These are phyloP conservation scores for Cladosporium sp. DNA, from an alignment of 2,329 filamentous ascomycete species.

Conservation along the genomic window DNA sequence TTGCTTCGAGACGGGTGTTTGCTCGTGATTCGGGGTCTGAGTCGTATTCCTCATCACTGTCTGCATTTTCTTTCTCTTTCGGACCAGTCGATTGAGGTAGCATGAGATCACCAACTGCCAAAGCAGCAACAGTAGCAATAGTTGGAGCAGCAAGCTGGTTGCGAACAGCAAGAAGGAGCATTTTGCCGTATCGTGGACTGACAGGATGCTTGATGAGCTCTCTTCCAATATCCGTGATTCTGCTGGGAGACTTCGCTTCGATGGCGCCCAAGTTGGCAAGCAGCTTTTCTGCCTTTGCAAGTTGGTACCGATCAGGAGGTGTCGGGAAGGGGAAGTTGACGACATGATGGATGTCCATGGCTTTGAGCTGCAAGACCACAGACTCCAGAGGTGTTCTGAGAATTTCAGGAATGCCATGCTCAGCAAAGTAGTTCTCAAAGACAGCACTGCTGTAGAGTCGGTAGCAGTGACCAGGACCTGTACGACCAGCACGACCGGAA, in stretches of 20 bases:
- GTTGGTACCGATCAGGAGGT: conserved; percentile 69
- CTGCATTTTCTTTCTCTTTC: conserved; percentile 41
- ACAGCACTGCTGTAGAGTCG: conserved; percentile 90
- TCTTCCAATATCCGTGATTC: conserved; percentile 73
- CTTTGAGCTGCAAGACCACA: conserved; percentile 86
- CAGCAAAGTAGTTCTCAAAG: conserved; percentile 81
- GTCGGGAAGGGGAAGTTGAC: conserved; percentile 96
- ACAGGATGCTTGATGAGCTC: conserved; percentile 87
- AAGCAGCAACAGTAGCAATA: conserved; percentile 79
- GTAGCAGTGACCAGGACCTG: conserved; percentile 93
- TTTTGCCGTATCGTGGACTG: conserved; percentile 84
- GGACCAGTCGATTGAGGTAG: conserved; percentile 55
- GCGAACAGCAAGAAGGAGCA: conserved; percentile 80
- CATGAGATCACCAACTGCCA: conserved; percentile 86
- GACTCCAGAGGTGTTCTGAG: conserved; percentile 85
- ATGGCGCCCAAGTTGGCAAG: conserved; percentile 82
- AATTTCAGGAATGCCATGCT: conserved; percentile 85
- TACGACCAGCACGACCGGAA: conserved; percentile 89
- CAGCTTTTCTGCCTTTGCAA: conserved; percentile 80
- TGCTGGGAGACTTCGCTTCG: conserved; percentile 53
- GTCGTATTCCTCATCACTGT: conserved; percentile 43
- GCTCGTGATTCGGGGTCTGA: conserved; percentile 8
- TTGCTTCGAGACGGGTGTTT: not conserved
- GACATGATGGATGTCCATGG: conserved; percentile 86
- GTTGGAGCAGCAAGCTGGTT: conserved; percentile 81